A percentile compares a stretch with the other conserved stretches of the same genome.
These are phyloP conservation scores for Umbelopsis ramanniana DNA, from an alignment of 192 early-diverging fungal genomes.

Conservation along the genomic window DNA sequence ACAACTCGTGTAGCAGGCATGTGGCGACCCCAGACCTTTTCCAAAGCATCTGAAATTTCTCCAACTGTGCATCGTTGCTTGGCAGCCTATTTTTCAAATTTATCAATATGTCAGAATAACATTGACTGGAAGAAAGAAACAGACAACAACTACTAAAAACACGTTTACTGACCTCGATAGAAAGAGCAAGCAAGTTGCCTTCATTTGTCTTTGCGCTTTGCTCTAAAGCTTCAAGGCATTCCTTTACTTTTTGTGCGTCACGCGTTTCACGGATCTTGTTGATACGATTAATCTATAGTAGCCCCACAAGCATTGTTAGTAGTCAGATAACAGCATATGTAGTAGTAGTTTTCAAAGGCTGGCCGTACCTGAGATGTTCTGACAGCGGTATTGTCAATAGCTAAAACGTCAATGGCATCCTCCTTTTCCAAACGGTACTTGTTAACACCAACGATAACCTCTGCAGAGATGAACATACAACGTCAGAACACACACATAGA, in stretches of 20 bases:
- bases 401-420: conserved; percentile 67
- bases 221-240: conserved; percentile 66
- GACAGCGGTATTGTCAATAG: conserved; percentile 84
- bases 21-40: conserved; percentile 84
- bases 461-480: conserved; percentile 39
- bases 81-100: conserved; percentile 56
- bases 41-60: conserved; percentile 82
- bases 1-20: conserved; percentile 81
- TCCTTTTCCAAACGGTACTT: conserved; percentile 80
- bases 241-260: conserved; percentile 54
- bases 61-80: conserved; percentile 82
- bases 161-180: conserved; percentile 60
- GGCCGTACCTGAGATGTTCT: conserved; percentile 49
- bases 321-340: not conserved
- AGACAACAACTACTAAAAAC: not conserved
- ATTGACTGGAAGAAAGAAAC: too few relatives aligned
- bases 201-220: conserved; percentile 64
- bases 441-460: conserved; percentile 90
- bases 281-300: conserved; percentile 65
- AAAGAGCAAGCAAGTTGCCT: conserved; percentile 76
- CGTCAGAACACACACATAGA: too few relatives aligned
- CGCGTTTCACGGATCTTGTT: conserved; percentile 56
- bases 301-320: not conserved
- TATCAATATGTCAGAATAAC: not conserved
- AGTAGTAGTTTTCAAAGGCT: too few relatives aligned